These are phyloP conservation scores for Chaetothyriales sp. DNA, from an alignment of 2,329 filamentous ascomycete genomes.

Conservation along the genomic window DNA sequence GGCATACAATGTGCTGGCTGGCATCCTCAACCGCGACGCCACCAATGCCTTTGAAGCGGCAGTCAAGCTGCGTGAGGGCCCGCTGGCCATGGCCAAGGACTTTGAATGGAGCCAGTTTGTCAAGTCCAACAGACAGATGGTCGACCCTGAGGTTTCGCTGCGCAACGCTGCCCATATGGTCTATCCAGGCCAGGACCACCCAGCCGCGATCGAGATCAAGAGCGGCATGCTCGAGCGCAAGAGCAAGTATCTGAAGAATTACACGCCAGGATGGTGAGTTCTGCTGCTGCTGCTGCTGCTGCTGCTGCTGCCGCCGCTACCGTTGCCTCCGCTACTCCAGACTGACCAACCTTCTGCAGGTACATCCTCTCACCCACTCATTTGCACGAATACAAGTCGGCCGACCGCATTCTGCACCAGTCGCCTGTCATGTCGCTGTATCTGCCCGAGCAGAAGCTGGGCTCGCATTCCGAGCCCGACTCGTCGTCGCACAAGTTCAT, in stretches of 20 bases:
- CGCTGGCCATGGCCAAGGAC: slow-evolving; percentile 86
- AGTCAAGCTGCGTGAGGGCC: slow-evolving; percentile 67
- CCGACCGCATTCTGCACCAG: slow-evolving; percentile 67
- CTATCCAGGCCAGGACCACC: slow-evolving; percentile 80
- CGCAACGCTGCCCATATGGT: slow-evolving; percentile 67
- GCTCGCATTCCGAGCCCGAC: slow-evolving; percentile 68
- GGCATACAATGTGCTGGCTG: slow-evolving; percentile 85
- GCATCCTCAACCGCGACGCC: slow-evolving; percentile 79
- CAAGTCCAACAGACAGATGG: slow-evolving; percentile 64
- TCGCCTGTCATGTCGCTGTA: slow-evolving; percentile 93
- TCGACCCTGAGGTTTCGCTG: slow-evolving; percentile 68
- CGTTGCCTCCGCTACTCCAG: neutral
- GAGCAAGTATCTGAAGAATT: slow-evolving; percentile 97
- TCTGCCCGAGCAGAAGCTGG: slow-evolving; percentile 85
- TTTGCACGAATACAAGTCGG: slow-evolving; percentile 97
- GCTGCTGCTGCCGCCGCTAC: no score
- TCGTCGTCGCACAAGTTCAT: slow-evolving; percentile 95
- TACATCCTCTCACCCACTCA: slow-evolving; percentile 94
- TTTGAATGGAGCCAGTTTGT: slow-evolving; percentile 81
- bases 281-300: neutral
- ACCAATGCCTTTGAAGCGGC: slow-evolving; percentile 64
- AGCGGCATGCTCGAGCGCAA: slow-evolving; percentile 89
- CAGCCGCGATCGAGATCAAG: slow-evolving; percentile 67
- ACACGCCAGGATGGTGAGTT: slow-evolving; percentile 78
- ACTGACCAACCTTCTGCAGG: slow-evolving; percentile 34